Conservation (phyloP, 805 yeast species). For the Suhomyces emberorum region DNA sequence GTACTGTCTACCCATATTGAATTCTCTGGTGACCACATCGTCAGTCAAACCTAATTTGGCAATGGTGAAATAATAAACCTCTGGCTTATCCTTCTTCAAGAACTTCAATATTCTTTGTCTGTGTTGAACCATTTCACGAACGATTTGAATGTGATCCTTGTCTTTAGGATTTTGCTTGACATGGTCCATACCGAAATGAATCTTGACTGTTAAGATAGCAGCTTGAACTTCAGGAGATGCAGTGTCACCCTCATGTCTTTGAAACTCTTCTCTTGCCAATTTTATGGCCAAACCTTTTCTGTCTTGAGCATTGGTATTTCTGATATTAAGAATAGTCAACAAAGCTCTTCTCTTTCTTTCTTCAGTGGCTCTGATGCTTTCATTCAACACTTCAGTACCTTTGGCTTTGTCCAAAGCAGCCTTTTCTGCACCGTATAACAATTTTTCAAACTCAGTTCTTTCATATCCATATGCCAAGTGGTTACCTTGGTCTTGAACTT, state of each 20-base stretch:
- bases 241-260: conserved; percentile 82
- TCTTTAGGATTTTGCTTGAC: conserved; percentile 68
- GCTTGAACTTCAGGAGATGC: conserved; percentile 97
- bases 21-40: conserved; percentile 71
- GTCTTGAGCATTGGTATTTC: conserved; percentile 63
- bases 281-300: conserved; percentile 53
- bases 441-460: conserved; percentile 65
- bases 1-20: conserved; percentile 73
- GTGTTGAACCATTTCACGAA: conserved; percentile 82
- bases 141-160: conserved; percentile 59
- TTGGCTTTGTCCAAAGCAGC: conserved; percentile 43
- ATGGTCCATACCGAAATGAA: conserved; percentile 75
- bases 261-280: conserved; percentile 76
- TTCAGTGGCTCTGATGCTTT: conserved; percentile 31
- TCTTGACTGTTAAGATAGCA: conserved; percentile 78
- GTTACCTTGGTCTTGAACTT: conserved; percentile 61
- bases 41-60: conserved; percentile 87
- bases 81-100: conserved; percentile 74
- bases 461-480: conserved; percentile 55
- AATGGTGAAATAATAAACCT: conserved; percentile 80
- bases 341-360: conserved; percentile 65
- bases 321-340: conserved; percentile 67
- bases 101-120: conserved; percentile 83
- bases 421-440: conserved; percentile 74
- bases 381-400: conserved; percentile 29